Conservation (phyloP, 1,284 basidiomycete genomes). For the Cutaneotrichosporon sp. region DNA sequence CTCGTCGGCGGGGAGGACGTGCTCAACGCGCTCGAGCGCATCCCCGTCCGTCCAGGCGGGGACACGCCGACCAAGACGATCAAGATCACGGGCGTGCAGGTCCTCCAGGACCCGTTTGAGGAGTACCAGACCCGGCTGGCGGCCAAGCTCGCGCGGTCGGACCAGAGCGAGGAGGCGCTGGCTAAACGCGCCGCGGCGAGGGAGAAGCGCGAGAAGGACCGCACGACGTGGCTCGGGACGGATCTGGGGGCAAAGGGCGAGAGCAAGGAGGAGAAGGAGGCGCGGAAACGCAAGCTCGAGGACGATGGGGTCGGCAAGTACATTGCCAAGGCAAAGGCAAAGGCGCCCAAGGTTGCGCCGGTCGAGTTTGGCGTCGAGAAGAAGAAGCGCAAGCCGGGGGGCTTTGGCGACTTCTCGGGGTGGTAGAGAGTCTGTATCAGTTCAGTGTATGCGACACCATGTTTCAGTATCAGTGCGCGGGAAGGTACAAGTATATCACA, state of each 20-base stretch:
- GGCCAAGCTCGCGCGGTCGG: slow-evolving; percentile 48
- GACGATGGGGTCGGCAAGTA: slow-evolving; percentile 55
- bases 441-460: neutral
- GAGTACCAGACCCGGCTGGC: slow-evolving; percentile 52
- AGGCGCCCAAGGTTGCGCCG: slow-evolving; percentile 11
- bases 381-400: slow-evolving; percentile 52
- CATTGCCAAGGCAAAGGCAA: slow-evolving; percentile 29
- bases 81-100: slow-evolving; percentile 54
- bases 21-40: slow-evolving; percentile 75
- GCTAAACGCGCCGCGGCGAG: slow-evolving; percentile 41
- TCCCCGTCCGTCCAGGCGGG: slow-evolving; percentile 77
- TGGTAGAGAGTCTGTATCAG: slow-evolving; percentile 34
- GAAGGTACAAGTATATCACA: too few species aligned
- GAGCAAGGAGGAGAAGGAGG: slow-evolving; percentile 32
- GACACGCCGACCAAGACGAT: slow-evolving; percentile 84
- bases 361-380: slow-evolving; percentile 49
- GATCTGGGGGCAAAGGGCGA: slow-evolving; percentile 51
- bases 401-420: slow-evolving; percentile 56
- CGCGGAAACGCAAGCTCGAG: slow-evolving; percentile 41
- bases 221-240: slow-evolving; percentile 55
- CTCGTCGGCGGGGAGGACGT: slow-evolving; percentile 92
- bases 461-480: neutral
- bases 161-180: slow-evolving; percentile 50
- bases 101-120: slow-evolving; percentile 57
- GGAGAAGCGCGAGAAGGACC: slow-evolving; percentile 53